Percentiles rank a stretch among this genome's conserved stretches.
Evolutionary conservation across 2,329 filamentous ascomycete species (phyloP).

Genomic region (Parafenestella ontariensis): DNA sequence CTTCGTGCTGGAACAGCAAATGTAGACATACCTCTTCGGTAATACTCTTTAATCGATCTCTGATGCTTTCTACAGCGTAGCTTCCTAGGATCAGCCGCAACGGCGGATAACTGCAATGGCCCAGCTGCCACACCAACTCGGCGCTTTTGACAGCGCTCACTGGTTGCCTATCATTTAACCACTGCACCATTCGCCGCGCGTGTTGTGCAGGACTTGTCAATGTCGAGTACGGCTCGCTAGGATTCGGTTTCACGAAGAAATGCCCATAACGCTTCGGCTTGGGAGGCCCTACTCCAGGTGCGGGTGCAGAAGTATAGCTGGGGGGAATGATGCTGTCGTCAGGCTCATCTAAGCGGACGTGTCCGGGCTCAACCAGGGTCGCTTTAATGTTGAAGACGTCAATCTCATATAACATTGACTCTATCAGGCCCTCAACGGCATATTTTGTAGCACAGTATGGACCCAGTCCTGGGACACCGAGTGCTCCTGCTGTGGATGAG

Average conservation of each 20-base stretch:
- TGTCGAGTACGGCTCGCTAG: conserved; percentile 75
- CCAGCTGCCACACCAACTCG: conserved; percentile 91
- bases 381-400: conserved; percentile 92
- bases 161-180: conserved; percentile 90
- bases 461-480: conserved; percentile 91
- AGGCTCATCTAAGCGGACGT: conserved; percentile 85
- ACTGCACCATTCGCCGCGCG: conserved; percentile 89
- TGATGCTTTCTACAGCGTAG: conserved; percentile 94
- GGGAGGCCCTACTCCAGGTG: conserved; percentile 40
- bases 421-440: conserved; percentile 92
- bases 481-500: conserved; percentile 86
- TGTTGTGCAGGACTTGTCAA: conserved; percentile 84
- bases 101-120: conserved; percentile 93
- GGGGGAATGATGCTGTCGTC: conserved; percentile 53
- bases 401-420: conserved; percentile 96
- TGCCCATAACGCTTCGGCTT: conserved; percentile 83
- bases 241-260: conserved; percentile 87
- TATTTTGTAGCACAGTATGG: conserved; percentile 98
- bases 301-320: conserved; percentile 35
- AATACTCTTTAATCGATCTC: conserved; percentile 85
- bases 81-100: conserved; percentile 85
- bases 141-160: conserved; percentile 92
- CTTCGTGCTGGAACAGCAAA: not conserved
- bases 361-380: conserved; percentile 88
- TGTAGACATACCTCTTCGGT: conserved; percentile 78